A percentile compares a stretch with the other conserved stretches of the same genome.
Evolutionary conservation across 345 rosid species (phyloP).

Genomic region (Mallotus nudiflorus): DNA sequence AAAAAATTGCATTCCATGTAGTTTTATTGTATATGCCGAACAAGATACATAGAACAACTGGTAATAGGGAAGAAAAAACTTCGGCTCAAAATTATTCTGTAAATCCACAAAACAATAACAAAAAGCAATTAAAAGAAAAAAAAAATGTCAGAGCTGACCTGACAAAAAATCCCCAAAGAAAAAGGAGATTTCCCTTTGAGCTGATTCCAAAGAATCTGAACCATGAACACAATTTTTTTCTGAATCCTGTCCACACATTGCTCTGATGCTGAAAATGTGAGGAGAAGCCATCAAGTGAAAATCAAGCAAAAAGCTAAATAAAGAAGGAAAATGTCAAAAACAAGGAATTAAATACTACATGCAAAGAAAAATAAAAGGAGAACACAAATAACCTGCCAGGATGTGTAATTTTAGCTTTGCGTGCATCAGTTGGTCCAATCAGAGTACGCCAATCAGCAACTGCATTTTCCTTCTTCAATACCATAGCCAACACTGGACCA

Average conservation of each 20-base stretch:
- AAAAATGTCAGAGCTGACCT: conserved; percentile 38
- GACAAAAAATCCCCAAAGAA: conserved; percentile 54
- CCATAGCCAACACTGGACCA: conserved; percentile 80
- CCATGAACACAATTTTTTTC: conserved; percentile 82
- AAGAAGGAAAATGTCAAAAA: neutral
- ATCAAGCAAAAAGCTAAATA: neutral
- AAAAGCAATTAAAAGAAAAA: too few relatives aligned
- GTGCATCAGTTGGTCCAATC: conserved; percentile 82
- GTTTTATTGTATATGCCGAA: too few relatives aligned
- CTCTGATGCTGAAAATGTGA: conserved; percentile 59
- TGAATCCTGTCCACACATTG: conserved; percentile 66
- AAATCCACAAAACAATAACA: neutral
- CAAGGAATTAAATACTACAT: neutral
- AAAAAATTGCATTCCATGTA: too few relatives aligned
- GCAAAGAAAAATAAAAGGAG: conserved; percentile 7
- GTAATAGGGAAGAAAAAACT: too few relatives aligned
- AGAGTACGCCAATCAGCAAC: conserved; percentile 78
- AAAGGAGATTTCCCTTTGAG: conserved; percentile 72
- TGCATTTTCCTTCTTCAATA: conserved; percentile 75
- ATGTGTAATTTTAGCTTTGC: conserved; percentile 65
- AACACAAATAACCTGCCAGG: conserved; percentile 25
- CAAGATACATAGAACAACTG: too few relatives aligned
- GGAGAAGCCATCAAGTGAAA: conserved; percentile 11
- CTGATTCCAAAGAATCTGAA: conserved; percentile 74
- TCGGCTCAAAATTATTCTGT: neutral